phyloP scores from a whole-genome alignment of 495 filamentous ascomycete genomes.

The Penicillium cinerascens region DNA sequence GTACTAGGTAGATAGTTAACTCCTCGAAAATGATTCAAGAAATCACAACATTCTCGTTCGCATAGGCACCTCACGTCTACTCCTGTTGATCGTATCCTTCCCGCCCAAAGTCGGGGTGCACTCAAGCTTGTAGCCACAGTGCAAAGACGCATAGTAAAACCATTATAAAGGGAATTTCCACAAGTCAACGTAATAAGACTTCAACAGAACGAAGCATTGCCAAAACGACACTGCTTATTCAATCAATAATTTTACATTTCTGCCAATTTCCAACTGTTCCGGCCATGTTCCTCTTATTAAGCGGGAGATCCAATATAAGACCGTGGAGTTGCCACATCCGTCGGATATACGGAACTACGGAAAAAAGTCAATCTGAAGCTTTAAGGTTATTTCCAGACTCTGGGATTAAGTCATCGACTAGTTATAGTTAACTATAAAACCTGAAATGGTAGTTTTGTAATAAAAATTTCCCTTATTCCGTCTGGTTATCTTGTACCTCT shows the following conservation, averaged over 20 bases:
- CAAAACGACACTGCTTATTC: too few relatives aligned
- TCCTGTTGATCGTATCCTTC: too few relatives aligned
- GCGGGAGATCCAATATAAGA: too few relatives aligned
- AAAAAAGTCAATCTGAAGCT: background rate
- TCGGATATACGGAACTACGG: conserved; percentile 1
- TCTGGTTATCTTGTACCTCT: background rate
- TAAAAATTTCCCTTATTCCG: background rate
- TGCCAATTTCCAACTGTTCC: too few relatives aligned
- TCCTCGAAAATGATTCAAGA: background rate
- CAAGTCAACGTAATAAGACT: too few relatives aligned
- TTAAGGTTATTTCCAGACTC: background rate
- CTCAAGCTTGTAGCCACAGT: too few relatives aligned
- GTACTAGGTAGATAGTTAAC: conserved; percentile 5
- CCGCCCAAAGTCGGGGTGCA: too few relatives aligned
- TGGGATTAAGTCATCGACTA: background rate
- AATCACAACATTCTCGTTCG: background rate
- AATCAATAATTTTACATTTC: too few relatives aligned
- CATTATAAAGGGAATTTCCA: too few relatives aligned
- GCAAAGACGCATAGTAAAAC: too few relatives aligned
- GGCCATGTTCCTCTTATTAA: background rate
- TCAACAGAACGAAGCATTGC: too few relatives aligned
- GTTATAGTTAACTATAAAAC: background rate
- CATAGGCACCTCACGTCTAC: background rate
- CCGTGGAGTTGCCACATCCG: background rate
- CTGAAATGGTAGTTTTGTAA: too few relatives aligned